A percentile compares a stretch with the other conserved stretches of the same genome.
Evolutionary conservation across 768 basidiomycete species (phyloP).

Genomic region (Podaxis sp.): DNA sequence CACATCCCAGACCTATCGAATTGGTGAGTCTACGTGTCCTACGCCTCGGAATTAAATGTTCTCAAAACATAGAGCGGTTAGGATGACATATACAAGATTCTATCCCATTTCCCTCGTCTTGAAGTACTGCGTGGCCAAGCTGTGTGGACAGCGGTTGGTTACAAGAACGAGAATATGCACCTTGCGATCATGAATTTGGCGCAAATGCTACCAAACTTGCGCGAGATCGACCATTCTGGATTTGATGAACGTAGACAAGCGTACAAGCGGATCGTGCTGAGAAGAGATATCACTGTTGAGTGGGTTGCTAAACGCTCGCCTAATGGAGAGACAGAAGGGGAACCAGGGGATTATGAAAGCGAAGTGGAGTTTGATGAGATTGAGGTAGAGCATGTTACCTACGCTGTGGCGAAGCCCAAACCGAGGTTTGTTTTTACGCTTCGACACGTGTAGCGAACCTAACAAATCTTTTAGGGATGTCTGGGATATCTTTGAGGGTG

Average conservation of each 20-base stretch:
- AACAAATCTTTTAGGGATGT: conserved; percentile 12
- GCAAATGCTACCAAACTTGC: conserved; percentile 34
- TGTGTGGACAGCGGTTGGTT: conserved; percentile 36
- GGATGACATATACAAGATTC: conserved; percentile 35
- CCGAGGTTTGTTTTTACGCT: conserved; percentile 20
- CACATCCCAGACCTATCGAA: conserved; percentile 22
- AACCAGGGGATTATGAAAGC: not conserved
- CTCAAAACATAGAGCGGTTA: conserved; percentile 12
- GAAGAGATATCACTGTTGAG: conserved; percentile 19
- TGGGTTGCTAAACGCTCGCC: not conserved
- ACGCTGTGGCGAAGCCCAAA: conserved; percentile 26
- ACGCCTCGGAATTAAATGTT: not conserved
- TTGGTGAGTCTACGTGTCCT: conserved; percentile 18
- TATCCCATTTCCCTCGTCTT: conserved; percentile 37
- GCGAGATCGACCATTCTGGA: conserved; percentile 37
- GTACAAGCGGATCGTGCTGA: conserved; percentile 33
- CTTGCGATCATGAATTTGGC: conserved; percentile 34
- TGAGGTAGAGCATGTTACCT: conserved; percentile 26
- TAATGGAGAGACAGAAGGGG: not conserved
- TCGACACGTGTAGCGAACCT: not conserved
- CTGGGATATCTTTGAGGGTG: conserved; percentile 23
- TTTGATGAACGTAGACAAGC: conserved; percentile 28
- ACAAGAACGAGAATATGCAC: conserved; percentile 35
- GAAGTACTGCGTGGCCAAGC: conserved; percentile 39
- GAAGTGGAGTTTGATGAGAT: conserved; percentile 13